Conservation (phyloP, 768 basidiomycete species). For the Termitomyces sp. region DNA sequence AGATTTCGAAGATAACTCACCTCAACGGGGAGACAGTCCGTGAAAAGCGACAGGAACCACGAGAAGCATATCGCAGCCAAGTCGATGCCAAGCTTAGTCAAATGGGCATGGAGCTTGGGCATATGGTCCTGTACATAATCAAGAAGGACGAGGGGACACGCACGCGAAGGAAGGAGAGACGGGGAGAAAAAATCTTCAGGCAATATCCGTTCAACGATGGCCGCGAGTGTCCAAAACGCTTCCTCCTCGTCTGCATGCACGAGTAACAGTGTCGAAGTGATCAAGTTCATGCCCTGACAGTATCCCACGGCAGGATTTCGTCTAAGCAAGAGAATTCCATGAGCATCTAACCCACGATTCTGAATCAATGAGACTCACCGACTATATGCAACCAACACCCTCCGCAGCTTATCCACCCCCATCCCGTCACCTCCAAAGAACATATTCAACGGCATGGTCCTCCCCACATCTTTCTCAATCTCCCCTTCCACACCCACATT, state of each 20-base stretch:
- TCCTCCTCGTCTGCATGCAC: slow-evolving; percentile 95
- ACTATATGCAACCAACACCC: slow-evolving; percentile 89
- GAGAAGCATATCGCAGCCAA: slow-evolving; percentile 95
- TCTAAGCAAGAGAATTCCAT: slow-evolving; percentile 33
- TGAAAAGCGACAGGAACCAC: slow-evolving; percentile 96
- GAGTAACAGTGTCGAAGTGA: slow-evolving; percentile 90
- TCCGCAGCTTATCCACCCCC: slow-evolving; percentile 86
- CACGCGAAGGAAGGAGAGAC: slow-evolving; percentile 85
- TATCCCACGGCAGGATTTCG: slow-evolving; percentile 93
- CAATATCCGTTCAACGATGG: slow-evolving; percentile 83
- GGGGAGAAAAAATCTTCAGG: slow-evolving; percentile 95
- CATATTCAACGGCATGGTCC: slow-evolving; percentile 91
- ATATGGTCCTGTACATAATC: slow-evolving; percentile 79
- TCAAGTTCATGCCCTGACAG: slow-evolving; percentile 93
- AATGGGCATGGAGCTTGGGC: slow-evolving; percentile 72
- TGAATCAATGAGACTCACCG: slow-evolving; percentile 46
- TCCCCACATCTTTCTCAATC: slow-evolving; percentile 93
- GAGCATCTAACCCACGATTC: not conserved
- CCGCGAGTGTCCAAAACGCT: slow-evolving; percentile 91
- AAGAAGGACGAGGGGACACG: slow-evolving; percentile 85
- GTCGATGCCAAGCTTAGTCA: slow-evolving; percentile 80
- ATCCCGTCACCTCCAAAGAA: slow-evolving; percentile 98
- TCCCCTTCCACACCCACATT: slow-evolving; percentile 56
- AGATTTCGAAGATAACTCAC: slow-evolving; percentile 32
- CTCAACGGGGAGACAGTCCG: slow-evolving; percentile 93